Evolutionary conservation across 352 stramenopile species (phyloP), one percentile per base, ranked within the genome.

Genomic region (Phytophthora vignae): DNA sequence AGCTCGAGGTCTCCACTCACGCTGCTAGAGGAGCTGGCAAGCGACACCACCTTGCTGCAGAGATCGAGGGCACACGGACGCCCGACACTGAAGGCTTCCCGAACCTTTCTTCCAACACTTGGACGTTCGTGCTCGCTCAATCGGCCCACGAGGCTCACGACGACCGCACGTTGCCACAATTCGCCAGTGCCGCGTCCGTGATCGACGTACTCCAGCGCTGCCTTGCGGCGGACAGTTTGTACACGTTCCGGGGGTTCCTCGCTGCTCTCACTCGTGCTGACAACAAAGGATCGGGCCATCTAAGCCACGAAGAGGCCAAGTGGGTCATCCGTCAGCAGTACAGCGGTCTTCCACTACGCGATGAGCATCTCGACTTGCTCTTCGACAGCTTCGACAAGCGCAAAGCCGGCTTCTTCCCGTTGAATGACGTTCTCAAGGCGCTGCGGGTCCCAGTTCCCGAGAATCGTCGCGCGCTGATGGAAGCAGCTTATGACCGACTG

Each of bases 341-440:
- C 38, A 64, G 40, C 44, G 57, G 75, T 9, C 58, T 93, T 15
- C 84, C 84, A 14, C 63, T 95, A 21, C 86, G 88, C 8, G 83
- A 92, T 52, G 90, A 94, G 46, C 90, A 96, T 42, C 70, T 93
- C 12, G 86, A 95, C 29, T 58, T 93, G 58, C 71, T 92, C 31
- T 88, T 95, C 21, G 74, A 90, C 59, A 79, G 71, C 31, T 89
- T 93, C 49, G 90, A 94, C 72, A 89, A 89, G 67, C 73, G 80
- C 25, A 90, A 87, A 71, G 72, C 76, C 4, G 88, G 88, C 21
- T 85, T 88, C 60, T 85, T 96, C 61, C 73, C 78, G 2, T 54
- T 93, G 1, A 46, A 25, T 6, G 69, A 81, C 0, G 55, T 96
- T 14, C 73, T 94, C 19, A 71, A 69, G 14, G 61, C 61, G 21